phyloP scores from a whole-genome alignment of 805 yeast species.

The Jamesozyma spencerorum region DNA sequence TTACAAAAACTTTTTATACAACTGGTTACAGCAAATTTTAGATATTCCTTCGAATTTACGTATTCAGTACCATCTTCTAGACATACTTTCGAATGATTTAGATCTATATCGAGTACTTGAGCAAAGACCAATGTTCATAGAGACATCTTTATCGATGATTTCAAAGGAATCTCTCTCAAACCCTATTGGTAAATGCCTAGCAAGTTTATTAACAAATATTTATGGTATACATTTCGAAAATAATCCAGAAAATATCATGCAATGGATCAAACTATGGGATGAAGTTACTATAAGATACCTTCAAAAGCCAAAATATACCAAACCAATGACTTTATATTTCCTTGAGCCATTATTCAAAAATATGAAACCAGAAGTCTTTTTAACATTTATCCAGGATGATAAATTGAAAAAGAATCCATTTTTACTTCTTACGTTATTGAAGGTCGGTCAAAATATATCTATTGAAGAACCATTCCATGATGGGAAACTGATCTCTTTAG shows the following conservation, averaged over 20 bases:
- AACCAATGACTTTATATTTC: slow-evolving; percentile 48
- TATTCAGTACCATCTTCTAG: slow-evolving; percentile 53
- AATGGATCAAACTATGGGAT: slow-evolving; percentile 50
- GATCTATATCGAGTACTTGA: slow-evolving; percentile 36
- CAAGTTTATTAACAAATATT: slow-evolving; percentile 31
- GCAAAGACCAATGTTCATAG: slow-evolving; percentile 39
- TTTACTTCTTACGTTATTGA: slow-evolving; percentile 45
- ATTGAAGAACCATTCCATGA: slow-evolving; percentile 44
- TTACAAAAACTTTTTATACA: slow-evolving; percentile 22
- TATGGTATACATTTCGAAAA: slow-evolving; percentile 26
- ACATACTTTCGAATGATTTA: slow-evolving; percentile 42
- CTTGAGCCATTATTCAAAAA: slow-evolving; percentile 52
- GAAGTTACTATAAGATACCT: slow-evolving; percentile 32
- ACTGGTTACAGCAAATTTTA: slow-evolving; percentile 42
- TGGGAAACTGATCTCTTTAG: slow-evolving; percentile 28
- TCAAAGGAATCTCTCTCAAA: slow-evolving; percentile 53
- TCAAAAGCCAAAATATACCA: slow-evolving; percentile 26
- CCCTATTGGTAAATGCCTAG: slow-evolving; percentile 51
- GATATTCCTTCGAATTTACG: slow-evolving; percentile 43
- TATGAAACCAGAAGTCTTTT: slow-evolving; percentile 37
- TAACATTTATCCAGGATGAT: slow-evolving; percentile 25
- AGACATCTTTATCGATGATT: slow-evolving; percentile 41
- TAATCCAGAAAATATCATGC: slow-evolving; percentile 4
- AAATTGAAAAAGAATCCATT: slow-evolving; percentile 23
- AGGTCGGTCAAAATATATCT: slow-evolving; percentile 54